Evolutionary conservation across 2,329 filamentous ascomycete species (phyloP).

Genomic region (Aspergillus alliaceus): DNA sequence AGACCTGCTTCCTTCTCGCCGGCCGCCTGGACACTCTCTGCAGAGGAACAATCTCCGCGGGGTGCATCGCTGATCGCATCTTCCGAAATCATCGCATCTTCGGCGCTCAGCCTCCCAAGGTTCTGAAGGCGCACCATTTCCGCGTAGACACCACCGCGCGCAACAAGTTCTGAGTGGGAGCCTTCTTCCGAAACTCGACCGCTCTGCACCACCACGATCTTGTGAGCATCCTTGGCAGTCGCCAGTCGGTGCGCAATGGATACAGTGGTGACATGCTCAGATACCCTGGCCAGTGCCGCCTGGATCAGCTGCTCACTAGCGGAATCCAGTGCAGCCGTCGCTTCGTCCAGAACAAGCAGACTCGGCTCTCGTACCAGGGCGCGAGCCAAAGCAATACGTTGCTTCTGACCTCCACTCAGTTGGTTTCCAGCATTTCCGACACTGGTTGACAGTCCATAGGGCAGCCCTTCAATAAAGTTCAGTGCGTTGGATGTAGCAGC

Average conservation of each 20-base stretch:
- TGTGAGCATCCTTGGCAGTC: constrained; percentile 38
- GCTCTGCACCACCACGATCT: constrained; percentile 37
- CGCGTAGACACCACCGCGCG: constrained; percentile 45
- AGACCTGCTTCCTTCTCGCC: constrained; percentile 19
- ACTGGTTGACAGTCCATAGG: constrained; percentile 36
- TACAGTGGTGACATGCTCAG: constrained; percentile 32
- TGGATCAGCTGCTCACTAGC: constrained; percentile 37
- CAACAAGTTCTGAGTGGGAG: constrained; percentile 32
- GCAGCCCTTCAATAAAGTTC: constrained; percentile 27
- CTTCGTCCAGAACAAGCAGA: constrained; percentile 57
- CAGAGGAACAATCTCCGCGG: constrained; percentile 13
- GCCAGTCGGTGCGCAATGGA: constrained; percentile 40
- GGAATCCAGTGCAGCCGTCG: constrained; percentile 39
- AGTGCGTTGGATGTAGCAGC: constrained; percentile 28
- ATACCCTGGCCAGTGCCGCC: constrained; percentile 29
- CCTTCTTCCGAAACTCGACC: constrained; percentile 37
- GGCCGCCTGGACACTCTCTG: constrained; percentile 8
- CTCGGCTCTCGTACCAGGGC: constrained; percentile 83
- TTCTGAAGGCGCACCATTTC: constrained; percentile 52
- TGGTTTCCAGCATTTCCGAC: constrained; percentile 28
- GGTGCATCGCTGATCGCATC: constrained; percentile 20
- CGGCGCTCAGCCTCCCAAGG: constrained; percentile 24
- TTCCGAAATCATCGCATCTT: constrained; percentile 11
- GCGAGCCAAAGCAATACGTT: constrained; percentile 84
- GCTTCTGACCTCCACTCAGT: constrained; percentile 71